Percentiles rank a stretch among this genome's conserved stretches.
Conservation (phyloP, 352 stramenopile genomes). For the Pythium folliculosum region DNA sequence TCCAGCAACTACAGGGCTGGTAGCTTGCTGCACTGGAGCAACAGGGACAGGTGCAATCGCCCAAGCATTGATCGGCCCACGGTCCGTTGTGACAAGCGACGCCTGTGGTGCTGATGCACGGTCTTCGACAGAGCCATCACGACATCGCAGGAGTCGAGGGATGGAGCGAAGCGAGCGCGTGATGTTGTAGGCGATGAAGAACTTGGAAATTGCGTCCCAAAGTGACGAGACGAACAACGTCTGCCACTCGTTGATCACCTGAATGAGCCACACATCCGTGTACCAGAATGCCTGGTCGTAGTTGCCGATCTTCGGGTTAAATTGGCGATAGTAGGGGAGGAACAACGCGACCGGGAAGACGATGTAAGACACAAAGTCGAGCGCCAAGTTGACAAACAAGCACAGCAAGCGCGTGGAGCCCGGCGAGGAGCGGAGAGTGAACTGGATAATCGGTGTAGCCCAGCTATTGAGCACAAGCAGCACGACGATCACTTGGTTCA, state of each 20-base stretch:
- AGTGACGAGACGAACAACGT: conserved; percentile 28
- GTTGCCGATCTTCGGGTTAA: conserved; percentile 12
- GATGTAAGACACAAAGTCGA: conserved; percentile 30
- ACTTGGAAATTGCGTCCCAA: conserved; percentile 25
- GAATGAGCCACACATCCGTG: conserved; percentile 32
- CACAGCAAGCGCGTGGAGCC: conserved; percentile 14
- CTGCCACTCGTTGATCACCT: conserved; percentile 30
- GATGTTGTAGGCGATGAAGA: conserved; percentile 29
- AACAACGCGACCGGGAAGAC: conserved; percentile 27
- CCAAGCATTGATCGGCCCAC: neutral
- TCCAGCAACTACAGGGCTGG: neutral
- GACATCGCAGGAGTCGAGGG: conserved; percentile 12
- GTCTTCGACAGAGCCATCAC: neutral
- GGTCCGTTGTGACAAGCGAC: neutral
- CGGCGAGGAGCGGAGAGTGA: neutral
- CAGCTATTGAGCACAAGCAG: conserved; percentile 37
- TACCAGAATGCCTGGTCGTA: conserved; percentile 25
- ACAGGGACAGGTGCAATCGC: neutral
- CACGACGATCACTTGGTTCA: conserved; percentile 26
- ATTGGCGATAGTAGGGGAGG: conserved; percentile 27
- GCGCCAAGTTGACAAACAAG: conserved; percentile 17
- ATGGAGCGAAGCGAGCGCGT: conserved; percentile 22
- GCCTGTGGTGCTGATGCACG: neutral
- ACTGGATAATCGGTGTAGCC: conserved; percentile 27
- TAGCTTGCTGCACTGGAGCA: neutral